Evolutionary conservation across 2,329 filamentous ascomycete species (phyloP).

Genomic region (Parafenestella ontariensis): DNA sequence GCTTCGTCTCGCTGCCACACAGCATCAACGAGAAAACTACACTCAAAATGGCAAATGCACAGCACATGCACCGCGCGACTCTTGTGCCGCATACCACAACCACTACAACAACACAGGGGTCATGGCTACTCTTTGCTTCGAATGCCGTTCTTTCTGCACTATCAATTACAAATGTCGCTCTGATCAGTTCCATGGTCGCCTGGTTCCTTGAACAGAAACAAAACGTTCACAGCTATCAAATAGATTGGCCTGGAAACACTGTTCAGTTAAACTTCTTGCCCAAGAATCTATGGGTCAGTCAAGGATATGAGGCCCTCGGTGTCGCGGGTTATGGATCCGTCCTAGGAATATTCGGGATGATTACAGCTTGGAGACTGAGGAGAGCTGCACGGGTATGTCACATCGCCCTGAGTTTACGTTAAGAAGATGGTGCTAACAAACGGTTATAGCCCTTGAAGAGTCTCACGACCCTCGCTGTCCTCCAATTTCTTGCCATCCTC

Average conservation of each 20-base stretch:
- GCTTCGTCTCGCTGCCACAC: not conserved
- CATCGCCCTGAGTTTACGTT: not conserved
- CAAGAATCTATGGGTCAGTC: constrained; percentile 36
- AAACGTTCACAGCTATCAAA: constrained; percentile 27
- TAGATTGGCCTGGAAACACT: constrained; percentile 30
- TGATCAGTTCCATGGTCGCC: constrained; percentile 45
- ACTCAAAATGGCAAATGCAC: constrained; percentile 14
- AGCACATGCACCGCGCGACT: constrained; percentile 6
- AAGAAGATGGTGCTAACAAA: constrained; percentile 2
- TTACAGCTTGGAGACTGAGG: constrained; percentile 35
- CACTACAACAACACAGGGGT: constrained; percentile 3
- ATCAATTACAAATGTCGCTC: constrained; percentile 38
- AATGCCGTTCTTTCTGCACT: constrained; percentile 35
- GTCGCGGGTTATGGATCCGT: constrained; percentile 44
- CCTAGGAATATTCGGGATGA: constrained; percentile 37
- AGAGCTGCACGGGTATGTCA: constrained; percentile 11
- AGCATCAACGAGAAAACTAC: not conserved
- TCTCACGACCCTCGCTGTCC: constrained; percentile 45
- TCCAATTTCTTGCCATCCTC: constrained; percentile 36
- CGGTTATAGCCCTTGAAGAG: constrained; percentile 31
- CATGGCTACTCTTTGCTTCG: constrained; percentile 30
- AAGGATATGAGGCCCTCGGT: constrained; percentile 40
- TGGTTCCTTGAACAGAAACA: constrained; percentile 41
- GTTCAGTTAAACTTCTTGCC: constrained; percentile 34
- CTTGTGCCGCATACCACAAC: constrained; percentile 10